phyloP scores from a whole-genome alignment of 2,329 filamentous ascomycete genomes.

The Xylaria digitata region DNA sequence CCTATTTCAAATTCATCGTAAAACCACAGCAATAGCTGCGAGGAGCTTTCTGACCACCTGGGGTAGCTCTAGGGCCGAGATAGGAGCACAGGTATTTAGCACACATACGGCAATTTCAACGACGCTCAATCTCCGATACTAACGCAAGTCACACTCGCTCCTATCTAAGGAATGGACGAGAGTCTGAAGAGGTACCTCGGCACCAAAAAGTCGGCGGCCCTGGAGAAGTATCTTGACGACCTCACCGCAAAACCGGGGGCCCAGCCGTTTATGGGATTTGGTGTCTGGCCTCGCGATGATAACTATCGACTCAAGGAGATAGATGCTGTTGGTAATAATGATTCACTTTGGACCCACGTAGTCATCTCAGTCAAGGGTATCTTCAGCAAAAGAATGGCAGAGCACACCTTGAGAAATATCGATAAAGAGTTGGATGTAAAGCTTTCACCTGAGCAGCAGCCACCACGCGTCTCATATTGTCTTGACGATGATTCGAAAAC shows the following conservation, averaged over 20 bases:
- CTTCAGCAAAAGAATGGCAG: not conserved
- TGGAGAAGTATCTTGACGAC: constrained; percentile 24
- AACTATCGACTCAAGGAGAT: not conserved
- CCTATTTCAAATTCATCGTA: no score
- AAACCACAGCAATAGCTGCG: no score
- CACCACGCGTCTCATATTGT: not conserved
- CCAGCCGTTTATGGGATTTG: constrained; percentile 22
- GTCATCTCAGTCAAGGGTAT: not conserved
- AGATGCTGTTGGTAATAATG: not conserved
- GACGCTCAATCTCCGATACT: not conserved
- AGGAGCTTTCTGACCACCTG: no score
- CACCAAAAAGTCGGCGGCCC: constrained; percentile 15
- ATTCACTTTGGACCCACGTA: not conserved
- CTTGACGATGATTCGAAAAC: not conserved
- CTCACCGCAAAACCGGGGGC: constrained; percentile 23
- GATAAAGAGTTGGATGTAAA: constrained; percentile 5
- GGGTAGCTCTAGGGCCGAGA: no score
- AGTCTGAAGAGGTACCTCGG: not conserved
- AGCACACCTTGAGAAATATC: not conserved
- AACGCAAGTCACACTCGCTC: no score
- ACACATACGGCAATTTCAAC: no score
- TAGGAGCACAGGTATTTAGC: no score
- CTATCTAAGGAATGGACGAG: not conserved
- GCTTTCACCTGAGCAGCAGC: not conserved
- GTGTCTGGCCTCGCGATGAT: constrained; percentile 10